Evolutionary conservation across 2,329 filamentous ascomycete genomes (phyloP).

Genomic region (Pestalotiopsis sp.): DNA sequence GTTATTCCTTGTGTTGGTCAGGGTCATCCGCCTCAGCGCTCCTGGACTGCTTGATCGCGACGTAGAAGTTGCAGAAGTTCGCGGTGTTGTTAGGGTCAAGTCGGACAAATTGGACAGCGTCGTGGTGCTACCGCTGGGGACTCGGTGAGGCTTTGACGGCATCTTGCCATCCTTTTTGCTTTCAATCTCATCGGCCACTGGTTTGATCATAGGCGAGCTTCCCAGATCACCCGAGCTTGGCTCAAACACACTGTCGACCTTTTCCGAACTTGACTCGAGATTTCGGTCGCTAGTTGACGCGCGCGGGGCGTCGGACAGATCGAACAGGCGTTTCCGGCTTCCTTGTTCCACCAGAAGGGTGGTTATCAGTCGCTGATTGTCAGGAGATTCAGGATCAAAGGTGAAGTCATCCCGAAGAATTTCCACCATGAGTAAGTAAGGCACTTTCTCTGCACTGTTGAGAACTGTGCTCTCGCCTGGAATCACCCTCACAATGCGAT

Average conservation of each 20-base stretch:
- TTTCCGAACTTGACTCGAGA: slow-evolving; percentile 37
- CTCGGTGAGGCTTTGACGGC: slow-evolving; percentile 19
- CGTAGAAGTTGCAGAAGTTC: slow-evolving; percentile 68
- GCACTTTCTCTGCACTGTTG: slow-evolving; percentile 85
- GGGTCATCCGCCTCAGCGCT: slow-evolving; percentile 59
- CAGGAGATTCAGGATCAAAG: slow-evolving; percentile 73
- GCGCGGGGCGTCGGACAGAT: slow-evolving; percentile 68
- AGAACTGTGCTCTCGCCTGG: slow-evolving; percentile 82
- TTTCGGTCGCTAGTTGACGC: slow-evolving; percentile 42
- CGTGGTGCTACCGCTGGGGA: slow-evolving; percentile 23
- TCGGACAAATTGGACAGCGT: slow-evolving; percentile 56
- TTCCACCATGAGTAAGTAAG: slow-evolving; percentile 83
- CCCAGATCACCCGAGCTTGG: slow-evolving; percentile 78
- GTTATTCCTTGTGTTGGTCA: slow-evolving; percentile 56
- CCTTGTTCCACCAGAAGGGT: slow-evolving; percentile 60
- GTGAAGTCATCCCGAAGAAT: slow-evolving; percentile 80
- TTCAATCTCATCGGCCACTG: slow-evolving; percentile 50
- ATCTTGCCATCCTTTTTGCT: slow-evolving; percentile 33
- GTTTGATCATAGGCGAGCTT: slow-evolving; percentile 69
- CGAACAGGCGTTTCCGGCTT: slow-evolving; percentile 63
- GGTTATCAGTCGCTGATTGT: slow-evolving; percentile 68
- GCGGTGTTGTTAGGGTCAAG: slow-evolving; percentile 62
- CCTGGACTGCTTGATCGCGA: slow-evolving; percentile 71
- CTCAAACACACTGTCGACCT: slow-evolving; percentile 77
- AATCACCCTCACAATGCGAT: slow-evolving; percentile 81